Percentiles rank a stretch among this genome's conserved stretches.
Conservation (phyloP, 768 basidiomycete species). For the Hydnum rufescens region DNA sequence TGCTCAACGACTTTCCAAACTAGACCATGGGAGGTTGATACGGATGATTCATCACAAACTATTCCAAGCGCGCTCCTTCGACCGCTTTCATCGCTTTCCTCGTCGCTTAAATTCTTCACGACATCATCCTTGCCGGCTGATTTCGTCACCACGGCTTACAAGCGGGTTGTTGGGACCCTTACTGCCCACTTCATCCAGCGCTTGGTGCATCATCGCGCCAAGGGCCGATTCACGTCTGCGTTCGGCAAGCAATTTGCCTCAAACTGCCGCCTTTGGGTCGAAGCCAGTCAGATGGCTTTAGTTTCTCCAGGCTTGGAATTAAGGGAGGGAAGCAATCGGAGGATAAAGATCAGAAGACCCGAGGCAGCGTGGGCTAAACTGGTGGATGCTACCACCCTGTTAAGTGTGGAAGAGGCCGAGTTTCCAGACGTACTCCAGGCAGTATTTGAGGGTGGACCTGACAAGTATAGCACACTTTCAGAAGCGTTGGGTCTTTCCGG, state of each 20-base stretch:
- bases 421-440: constrained; percentile 29
- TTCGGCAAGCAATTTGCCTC: constrained; percentile 44
- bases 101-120: constrained; percentile 47
- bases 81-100: constrained; percentile 61
- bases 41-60: constrained; percentile 19
- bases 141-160: constrained; percentile 43
- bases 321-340: no score
- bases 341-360: constrained; percentile 27
- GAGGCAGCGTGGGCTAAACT: constrained; percentile 63
- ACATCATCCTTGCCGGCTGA: constrained; percentile 39
- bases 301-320: constrained; percentile 17
- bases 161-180: constrained; percentile 48
- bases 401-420: constrained; percentile 35
- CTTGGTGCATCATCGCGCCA: constrained; percentile 58
- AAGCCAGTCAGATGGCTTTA: constrained; percentile 48
- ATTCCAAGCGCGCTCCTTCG: constrained; percentile 54
- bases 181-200: constrained; percentile 68
- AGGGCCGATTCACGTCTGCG: constrained; percentile 30
- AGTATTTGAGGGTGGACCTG: constrained; percentile 28
- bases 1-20: constrained; percentile 12
- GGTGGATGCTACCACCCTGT: constrained; percentile 45
- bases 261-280: constrained; percentile 70
- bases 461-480: constrained; percentile 17
- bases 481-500: constrained; percentile 32
- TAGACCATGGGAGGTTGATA: constrained; percentile 18